Percentiles rank a stretch among this genome's conserved stretches.
Evolutionary conservation across 306 rosid genomes (phyloP).

Genomic region (Cucumis hystrix): DNA sequence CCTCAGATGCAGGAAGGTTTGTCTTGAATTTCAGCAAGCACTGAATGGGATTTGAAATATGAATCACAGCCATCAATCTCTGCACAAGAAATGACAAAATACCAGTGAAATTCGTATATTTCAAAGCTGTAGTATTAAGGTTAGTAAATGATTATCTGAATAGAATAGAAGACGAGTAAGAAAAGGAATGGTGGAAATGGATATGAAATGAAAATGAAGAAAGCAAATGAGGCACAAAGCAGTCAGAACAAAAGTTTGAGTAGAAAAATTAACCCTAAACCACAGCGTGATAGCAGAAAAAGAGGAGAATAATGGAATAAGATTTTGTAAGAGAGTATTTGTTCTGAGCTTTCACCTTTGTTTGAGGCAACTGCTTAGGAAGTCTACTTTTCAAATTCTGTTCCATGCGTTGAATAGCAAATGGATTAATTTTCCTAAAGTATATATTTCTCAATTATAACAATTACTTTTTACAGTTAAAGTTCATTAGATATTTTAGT

Average conservation of each 20-base stretch:
- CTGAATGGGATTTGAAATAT: slow-evolving; percentile 17
- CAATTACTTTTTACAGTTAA: too few relatives aligned
- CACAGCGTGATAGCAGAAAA: neutral
- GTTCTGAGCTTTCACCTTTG: too few relatives aligned
- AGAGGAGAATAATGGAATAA: neutral
- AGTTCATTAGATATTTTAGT: too few relatives aligned
- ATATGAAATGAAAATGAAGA: neutral
- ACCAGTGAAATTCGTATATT: neutral
- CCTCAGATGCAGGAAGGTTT: slow-evolving; percentile 11
- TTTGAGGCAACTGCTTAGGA: too few relatives aligned
- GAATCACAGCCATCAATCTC: slow-evolving; percentile 50
- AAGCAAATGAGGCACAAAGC: neutral
- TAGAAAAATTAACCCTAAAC: neutral
- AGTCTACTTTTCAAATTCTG: too few relatives aligned
- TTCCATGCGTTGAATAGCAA: too few relatives aligned
- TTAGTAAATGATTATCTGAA: neutral
- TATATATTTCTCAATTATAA: too few relatives aligned
- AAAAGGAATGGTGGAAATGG: neutral
- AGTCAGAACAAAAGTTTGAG: neutral
- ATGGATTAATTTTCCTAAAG: too few relatives aligned
- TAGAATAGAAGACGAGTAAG: neutral
- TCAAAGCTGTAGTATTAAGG: neutral
- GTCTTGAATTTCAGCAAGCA: slow-evolving; percentile 11
- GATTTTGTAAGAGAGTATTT: neutral
- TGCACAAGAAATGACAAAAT: neutral